Evolutionary conservation across 495 filamentous ascomycete species (phyloP).

Genomic region (Aspergillus baeticus): DNA sequence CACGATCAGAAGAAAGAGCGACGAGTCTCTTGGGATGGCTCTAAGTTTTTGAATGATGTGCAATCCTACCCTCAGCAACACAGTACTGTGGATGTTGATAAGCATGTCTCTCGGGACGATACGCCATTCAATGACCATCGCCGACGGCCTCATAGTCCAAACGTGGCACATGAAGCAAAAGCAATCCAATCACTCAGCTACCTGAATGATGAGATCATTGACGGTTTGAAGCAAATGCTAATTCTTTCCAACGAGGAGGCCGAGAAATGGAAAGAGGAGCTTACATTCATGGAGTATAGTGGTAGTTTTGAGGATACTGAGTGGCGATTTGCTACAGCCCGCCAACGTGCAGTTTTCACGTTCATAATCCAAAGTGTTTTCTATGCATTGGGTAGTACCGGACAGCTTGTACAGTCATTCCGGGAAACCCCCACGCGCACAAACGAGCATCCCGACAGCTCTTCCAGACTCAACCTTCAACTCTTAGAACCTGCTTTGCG

Average conservation of each 20-base stretch:
- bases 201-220: slow-evolving; percentile 40
- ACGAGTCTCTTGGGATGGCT: slow-evolving; percentile 47
- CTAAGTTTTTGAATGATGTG: slow-evolving; percentile 36
- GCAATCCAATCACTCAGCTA: slow-evolving; percentile 44
- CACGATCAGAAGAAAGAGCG: slow-evolving; percentile 36
- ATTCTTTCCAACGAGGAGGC: slow-evolving; percentile 36
- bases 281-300: slow-evolving; percentile 37
- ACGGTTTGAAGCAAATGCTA: slow-evolving; percentile 37
- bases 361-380: slow-evolving; percentile 77
- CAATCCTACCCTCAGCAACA: slow-evolving; percentile 16
- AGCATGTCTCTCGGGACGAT: slow-evolving; percentile 11
- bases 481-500: slow-evolving; percentile 34
- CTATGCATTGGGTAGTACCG: slow-evolving; percentile 66
- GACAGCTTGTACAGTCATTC: slow-evolving; percentile 66
- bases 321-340: slow-evolving; percentile 39
- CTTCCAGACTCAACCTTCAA: slow-evolving; percentile 27
- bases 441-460: slow-evolving; percentile 6
- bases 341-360: slow-evolving; percentile 39
- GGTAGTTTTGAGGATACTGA: slow-evolving; percentile 41
- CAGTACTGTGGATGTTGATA: not conserved
- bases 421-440: slow-evolving; percentile 31
- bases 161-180: slow-evolving; percentile 11
- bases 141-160: slow-evolving; percentile 13
- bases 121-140: slow-evolving; percentile 25
- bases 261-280: slow-evolving; percentile 39